Evolutionary conservation across 2,329 filamentous ascomycete genomes (phyloP).

Genomic region (Aspergillus sp.): DNA sequence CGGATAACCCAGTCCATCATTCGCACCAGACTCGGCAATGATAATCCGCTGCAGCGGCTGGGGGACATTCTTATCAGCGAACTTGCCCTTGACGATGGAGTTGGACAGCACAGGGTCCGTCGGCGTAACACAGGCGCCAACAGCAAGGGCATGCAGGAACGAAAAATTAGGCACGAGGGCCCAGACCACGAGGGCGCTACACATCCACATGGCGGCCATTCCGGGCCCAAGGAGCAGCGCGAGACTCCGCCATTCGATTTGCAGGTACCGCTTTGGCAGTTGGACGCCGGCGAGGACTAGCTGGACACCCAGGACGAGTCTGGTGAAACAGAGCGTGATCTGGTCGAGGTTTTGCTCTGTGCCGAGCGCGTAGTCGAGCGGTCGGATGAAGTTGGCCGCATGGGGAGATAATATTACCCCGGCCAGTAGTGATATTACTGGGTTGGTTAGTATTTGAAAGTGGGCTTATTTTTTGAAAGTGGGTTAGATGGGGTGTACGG

Average conservation of each 20-base stretch:
- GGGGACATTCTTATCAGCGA: constrained; percentile 87
- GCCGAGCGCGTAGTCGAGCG: constrained; percentile 69
- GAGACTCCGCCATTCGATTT: constrained; percentile 75
- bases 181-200: constrained; percentile 77
- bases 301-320: constrained; percentile 86
- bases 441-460: constrained; percentile 1
- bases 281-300: constrained; percentile 86
- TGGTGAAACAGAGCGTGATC: constrained; percentile 80
- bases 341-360: constrained; percentile 60
- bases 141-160: constrained; percentile 75
- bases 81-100: constrained; percentile 89
- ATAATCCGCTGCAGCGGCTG: constrained; percentile 78
- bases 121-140: constrained; percentile 86
- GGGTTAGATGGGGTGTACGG: constrained; percentile 40
- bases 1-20: constrained; percentile 85
- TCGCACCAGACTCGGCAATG: constrained; percentile 79
- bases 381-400: constrained; percentile 73
- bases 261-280: constrained; percentile 77
- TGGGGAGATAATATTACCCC: constrained; percentile 78
- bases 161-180: constrained; percentile 68
- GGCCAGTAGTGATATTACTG: constrained; percentile 79
- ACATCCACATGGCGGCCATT: constrained; percentile 85
- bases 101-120: constrained; percentile 88
- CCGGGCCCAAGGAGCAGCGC: constrained; percentile 74
- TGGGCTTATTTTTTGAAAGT: too few relatives aligned